phyloP scores from a whole-genome alignment of 441 rosid species.

The Pelargonium cotyledonis region DNA sequence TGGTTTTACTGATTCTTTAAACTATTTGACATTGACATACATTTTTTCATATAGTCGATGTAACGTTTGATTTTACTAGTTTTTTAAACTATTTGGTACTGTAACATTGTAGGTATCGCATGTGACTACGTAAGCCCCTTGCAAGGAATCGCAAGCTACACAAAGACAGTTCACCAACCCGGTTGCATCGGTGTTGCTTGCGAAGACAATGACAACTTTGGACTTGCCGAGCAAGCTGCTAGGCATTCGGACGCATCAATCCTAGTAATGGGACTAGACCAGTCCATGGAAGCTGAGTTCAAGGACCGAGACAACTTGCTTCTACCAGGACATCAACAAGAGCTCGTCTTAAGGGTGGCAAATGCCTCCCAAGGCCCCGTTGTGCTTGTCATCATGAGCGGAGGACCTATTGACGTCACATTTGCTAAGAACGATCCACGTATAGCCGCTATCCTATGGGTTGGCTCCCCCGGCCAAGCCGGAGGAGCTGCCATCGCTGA shows the following conservation, averaged over 20 bases:
- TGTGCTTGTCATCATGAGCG: constrained; percentile 53
- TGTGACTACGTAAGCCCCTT: constrained; percentile 53
- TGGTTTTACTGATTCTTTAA: no score
- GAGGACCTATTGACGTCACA: constrained; percentile 58
- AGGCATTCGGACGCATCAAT: constrained; percentile 50
- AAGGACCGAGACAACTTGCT: constrained; percentile 45
- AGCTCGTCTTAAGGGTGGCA: constrained; percentile 55
- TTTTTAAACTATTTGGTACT: neutral
- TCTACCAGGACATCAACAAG: constrained; percentile 57
- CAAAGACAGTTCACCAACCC: constrained; percentile 41
- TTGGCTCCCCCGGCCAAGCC: constrained; percentile 70
- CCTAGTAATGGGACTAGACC: constrained; percentile 64
- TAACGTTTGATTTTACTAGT: no score
- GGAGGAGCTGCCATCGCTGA: constrained; percentile 69
- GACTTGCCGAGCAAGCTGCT: constrained; percentile 45
- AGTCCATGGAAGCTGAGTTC: constrained; percentile 57
- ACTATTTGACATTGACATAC: no score
- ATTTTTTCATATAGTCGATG: no score
- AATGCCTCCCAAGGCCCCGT: constrained; percentile 48
- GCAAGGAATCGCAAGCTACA: constrained; percentile 51
- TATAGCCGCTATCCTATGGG: constrained; percentile 56
- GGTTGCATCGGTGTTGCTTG: constrained; percentile 51
- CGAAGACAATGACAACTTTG: constrained; percentile 26
- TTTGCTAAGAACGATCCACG: constrained; percentile 59
- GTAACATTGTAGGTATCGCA: constrained; percentile 34